Evolutionary conservation across 148 eudicot species (phyloP), one percentile per base, ranked within the genome.

Genomic region (Chenopodium berlandieri): DNA sequence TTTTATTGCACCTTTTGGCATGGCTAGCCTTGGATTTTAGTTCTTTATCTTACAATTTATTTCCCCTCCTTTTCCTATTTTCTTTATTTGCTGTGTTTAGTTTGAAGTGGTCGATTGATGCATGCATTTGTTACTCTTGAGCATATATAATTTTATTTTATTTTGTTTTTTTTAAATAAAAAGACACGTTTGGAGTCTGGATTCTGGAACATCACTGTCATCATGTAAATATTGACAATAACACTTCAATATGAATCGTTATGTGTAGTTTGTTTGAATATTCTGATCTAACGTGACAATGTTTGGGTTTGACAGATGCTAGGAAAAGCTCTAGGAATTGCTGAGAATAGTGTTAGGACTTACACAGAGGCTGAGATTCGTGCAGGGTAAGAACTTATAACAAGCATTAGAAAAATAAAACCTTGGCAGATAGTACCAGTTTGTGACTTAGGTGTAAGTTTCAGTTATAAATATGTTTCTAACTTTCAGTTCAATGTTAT

Each of bases 361-460:
- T 96, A 81, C 81, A 83, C 97, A 68, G 99, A 96, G 85, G 97
- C 99, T 71, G 99, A 96, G 86, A 96, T 96, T 88, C 99, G 98
- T 77, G 97, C 99, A 56, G 84, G 99, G 99, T 96, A 89, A 79
- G 90, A n/a, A 50, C 40, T 58, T 77, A 50, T 50, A 50, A 50
- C 54, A 50, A 50, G 54, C 54, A 11, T 40, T 40, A 40, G 44
- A 40, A 6, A 5, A 40, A 6, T 0, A 6, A 40, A 40, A 6
- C 44, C 7, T 5, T 37, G 44, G 44, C 44, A 37, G 44, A 37
- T 37, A 37, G 44, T 37, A 37, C 44, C 7, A 37, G 44, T 37
- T 37, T 20, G 23, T 22, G 71, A 11, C 75, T 44, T 11, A 48
- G 30, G 30, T 50, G 62, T 17, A 17, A 58, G 20, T 1, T 48